These are phyloP conservation scores for Aspergillus terreus DNA, from an alignment of 2,329 filamentous ascomycete species.

Conservation along the genomic window DNA sequence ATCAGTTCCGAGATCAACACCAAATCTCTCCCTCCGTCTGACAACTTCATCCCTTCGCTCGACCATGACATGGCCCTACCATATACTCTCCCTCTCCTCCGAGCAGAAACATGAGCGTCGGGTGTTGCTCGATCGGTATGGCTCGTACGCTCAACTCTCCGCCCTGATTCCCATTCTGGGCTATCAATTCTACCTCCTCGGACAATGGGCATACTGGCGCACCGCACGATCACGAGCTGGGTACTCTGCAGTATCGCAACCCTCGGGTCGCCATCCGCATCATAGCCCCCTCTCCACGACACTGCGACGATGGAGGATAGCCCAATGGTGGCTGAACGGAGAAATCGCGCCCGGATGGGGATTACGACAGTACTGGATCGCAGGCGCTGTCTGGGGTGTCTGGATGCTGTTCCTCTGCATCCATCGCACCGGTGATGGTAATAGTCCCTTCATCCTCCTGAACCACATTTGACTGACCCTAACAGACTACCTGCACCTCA, in stretches of 20 bases:
- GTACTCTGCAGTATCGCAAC: background rate
- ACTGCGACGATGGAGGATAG: background rate
- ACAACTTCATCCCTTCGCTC: no score
- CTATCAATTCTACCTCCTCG: background rate
- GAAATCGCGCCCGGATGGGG: background rate
- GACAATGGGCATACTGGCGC: background rate
- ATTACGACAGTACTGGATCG: background rate
- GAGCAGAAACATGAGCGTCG: background rate
- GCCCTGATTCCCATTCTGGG: background rate
- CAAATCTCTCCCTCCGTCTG: no score
- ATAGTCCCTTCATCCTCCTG: background rate
- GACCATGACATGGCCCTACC: background rate
- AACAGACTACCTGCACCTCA: background rate
- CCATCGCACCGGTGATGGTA: background rate
- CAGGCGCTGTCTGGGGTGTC: background rate
- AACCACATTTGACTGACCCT: background rate
- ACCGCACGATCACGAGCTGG: background rate
- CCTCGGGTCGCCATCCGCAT: background rate
- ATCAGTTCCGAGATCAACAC: no score
- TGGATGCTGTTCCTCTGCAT: background rate
- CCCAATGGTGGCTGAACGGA: background rate
- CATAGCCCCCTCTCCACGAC: background rate
- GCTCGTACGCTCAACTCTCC: background rate
- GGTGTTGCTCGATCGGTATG: background rate
- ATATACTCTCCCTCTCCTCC: background rate